phyloP scores from a whole-genome alignment of 441 rosid genomes.

The Gossypium trilobum region DNA sequence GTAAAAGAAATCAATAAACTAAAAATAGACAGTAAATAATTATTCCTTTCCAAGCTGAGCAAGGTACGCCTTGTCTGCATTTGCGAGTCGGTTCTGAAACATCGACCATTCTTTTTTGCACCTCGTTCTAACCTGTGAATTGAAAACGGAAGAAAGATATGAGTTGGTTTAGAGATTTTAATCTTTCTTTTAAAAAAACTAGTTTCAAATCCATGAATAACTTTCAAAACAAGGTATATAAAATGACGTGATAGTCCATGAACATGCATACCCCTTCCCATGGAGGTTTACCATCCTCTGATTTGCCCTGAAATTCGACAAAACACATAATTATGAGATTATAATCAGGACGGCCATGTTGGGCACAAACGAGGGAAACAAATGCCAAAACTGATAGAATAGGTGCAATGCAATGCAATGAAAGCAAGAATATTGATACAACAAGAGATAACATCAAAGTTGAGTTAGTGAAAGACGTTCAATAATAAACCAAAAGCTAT shows the following conservation, averaged over 20 bases:
- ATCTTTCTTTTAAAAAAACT: background rate
- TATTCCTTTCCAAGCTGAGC: constrained; percentile 27
- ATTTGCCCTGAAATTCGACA: constrained; percentile 38
- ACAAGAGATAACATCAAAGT: background rate
- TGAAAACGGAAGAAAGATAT: background rate
- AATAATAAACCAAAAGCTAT: background rate
- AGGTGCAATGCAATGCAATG: background rate
- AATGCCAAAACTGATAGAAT: constrained; percentile 4
- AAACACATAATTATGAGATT: constrained; percentile 11
- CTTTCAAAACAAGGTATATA: background rate
- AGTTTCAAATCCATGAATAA: background rate
- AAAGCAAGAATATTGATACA: background rate
- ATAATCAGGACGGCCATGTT: background rate
- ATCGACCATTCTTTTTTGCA: constrained; percentile 60
- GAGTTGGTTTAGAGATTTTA: background rate
- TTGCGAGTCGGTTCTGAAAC: constrained; percentile 46
- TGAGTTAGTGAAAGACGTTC: background rate
- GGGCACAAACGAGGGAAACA: background rate
- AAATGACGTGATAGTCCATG: background rate
- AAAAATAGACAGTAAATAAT: background rate
- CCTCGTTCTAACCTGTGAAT: constrained; percentile 50
- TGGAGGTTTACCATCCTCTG: constrained; percentile 51
- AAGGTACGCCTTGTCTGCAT: constrained; percentile 45
- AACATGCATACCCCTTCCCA: constrained; percentile 56
- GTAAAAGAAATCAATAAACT: background rate